Percentiles rank a stretch among this genome's conserved stretches.
phyloP scores from a whole-genome alignment of 2,329 filamentous ascomycete genomes.

The Dothidotthia symphoricarpi region DNA sequence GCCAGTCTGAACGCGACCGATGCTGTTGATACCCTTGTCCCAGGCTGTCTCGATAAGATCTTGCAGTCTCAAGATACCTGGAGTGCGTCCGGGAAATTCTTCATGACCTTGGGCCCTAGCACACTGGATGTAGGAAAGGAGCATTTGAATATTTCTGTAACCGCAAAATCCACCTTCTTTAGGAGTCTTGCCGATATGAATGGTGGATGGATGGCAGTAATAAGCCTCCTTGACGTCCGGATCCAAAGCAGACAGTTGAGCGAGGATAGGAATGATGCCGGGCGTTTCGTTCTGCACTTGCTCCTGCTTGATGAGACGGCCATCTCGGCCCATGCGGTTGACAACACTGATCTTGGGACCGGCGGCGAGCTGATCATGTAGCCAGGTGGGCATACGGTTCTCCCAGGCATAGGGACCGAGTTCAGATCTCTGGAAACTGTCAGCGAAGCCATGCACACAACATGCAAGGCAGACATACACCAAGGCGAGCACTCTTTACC shows the following conservation, averaged over 20 bases:
- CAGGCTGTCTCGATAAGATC: constrained; percentile 84
- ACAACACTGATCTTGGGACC: constrained; percentile 42
- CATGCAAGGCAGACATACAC: constrained; percentile 25
- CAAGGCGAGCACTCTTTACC: constrained; percentile 32
- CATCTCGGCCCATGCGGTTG: constrained; percentile 46
- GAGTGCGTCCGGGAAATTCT: constrained; percentile 61
- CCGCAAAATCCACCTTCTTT: constrained; percentile 92
- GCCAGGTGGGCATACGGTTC: constrained; percentile 46
- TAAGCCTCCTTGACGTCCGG: constrained; percentile 67
- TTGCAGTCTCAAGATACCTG: constrained; percentile 78
- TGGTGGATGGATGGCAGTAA: constrained; percentile 71
- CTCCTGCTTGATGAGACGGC: constrained; percentile 43
- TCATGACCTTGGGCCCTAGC: constrained; percentile 57
- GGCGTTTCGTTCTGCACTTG: constrained; percentile 47
- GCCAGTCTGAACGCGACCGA: constrained; percentile 77
- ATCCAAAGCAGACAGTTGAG: constrained; percentile 58
- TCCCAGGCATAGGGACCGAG: constrained; percentile 51
- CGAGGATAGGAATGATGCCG: constrained; percentile 47
- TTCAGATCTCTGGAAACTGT: constrained; percentile 41
- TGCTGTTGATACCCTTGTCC: constrained; percentile 77
- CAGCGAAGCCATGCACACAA: constrained; percentile 4
- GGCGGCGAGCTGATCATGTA: constrained; percentile 43
- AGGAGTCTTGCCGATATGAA: constrained; percentile 75
- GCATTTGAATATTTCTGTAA: constrained; percentile 92
- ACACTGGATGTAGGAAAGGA: constrained; percentile 73